Evolutionary conservation across 192 early-diverging fungal genomes (phyloP).

Genomic region (Coemansia erecta): DNA sequence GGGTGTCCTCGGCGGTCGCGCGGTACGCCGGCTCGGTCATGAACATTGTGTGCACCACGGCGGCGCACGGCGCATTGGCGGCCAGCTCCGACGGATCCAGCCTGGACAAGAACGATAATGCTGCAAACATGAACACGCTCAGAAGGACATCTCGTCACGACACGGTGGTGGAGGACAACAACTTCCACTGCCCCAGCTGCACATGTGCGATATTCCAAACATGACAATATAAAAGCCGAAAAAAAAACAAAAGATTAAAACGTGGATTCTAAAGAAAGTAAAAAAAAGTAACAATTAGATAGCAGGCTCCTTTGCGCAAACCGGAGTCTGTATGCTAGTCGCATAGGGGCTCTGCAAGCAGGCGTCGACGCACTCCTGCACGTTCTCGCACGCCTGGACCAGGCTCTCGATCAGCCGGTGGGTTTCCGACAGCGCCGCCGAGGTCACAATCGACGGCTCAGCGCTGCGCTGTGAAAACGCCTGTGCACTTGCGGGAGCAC

Average conservation of each 20-base stretch:
- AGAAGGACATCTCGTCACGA: conserved; percentile 10
- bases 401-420: conserved; percentile 7
- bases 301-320: neutral
- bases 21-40: neutral
- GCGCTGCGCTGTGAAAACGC: neutral
- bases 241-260: neutral
- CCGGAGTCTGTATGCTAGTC: conserved; percentile 2
- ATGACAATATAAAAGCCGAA: neutral
- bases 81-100: neutral
- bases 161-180: conserved; percentile 14
- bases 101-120: neutral
- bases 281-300: neutral
- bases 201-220: conserved; percentile 5
- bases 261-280: neutral
- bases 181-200: conserved; percentile 6
- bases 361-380: conserved; percentile 18
- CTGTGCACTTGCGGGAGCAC: neutral
- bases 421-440: neutral
- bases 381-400: conserved; percentile 13
- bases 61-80: too few relatives aligned
- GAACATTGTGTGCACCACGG: neutral
- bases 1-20: neutral
- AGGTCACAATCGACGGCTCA: neutral
- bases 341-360: conserved; percentile 6
- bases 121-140: neutral